Evolutionary conservation across 75 land plant genomes (phyloP).

Genomic region (Azolla pinnata): DNA sequence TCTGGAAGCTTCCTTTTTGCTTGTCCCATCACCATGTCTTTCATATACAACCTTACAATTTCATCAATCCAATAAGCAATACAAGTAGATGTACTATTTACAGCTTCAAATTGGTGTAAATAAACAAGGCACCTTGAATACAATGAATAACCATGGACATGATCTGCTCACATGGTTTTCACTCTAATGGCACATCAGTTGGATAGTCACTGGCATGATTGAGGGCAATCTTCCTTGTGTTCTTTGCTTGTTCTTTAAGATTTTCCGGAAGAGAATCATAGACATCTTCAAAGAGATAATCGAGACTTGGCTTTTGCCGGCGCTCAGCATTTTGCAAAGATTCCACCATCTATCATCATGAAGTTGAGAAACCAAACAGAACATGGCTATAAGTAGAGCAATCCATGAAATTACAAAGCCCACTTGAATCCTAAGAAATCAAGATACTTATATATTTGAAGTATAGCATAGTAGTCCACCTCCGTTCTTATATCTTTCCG

Average conservation of each 20-base stretch:
- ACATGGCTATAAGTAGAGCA: no score
- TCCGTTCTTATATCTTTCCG: conserved; percentile 38
- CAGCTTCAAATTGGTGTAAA: no score
- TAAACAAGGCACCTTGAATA: no score
- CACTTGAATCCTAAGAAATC: neutral
- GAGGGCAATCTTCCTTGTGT: conserved; percentile 29
- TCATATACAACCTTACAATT: no score
- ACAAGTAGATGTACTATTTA: no score
- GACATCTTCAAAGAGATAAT: conserved; percentile 63
- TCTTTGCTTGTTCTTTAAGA: conserved; percentile 57
- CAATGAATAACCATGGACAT: no score
- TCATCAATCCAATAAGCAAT: no score
- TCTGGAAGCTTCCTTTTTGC: no score
- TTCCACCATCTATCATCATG: conserved; percentile 52
- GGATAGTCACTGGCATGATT: conserved; percentile 57
- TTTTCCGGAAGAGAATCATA: conserved; percentile 56
- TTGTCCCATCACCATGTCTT: no score
- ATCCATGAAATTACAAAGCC: no score
- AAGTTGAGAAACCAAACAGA: no score
- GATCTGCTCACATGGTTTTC: conserved; percentile 5
- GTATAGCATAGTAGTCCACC: conserved; percentile 23
- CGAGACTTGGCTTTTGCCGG: conserved; percentile 46
- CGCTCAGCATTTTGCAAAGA: conserved; percentile 71
- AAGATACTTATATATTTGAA: neutral
- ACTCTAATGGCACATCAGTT: conserved; percentile 51